Base-by-base conservation (phyloP, 352 stramenopile genomes). In the Phytophthora colocasiae region DNA sequence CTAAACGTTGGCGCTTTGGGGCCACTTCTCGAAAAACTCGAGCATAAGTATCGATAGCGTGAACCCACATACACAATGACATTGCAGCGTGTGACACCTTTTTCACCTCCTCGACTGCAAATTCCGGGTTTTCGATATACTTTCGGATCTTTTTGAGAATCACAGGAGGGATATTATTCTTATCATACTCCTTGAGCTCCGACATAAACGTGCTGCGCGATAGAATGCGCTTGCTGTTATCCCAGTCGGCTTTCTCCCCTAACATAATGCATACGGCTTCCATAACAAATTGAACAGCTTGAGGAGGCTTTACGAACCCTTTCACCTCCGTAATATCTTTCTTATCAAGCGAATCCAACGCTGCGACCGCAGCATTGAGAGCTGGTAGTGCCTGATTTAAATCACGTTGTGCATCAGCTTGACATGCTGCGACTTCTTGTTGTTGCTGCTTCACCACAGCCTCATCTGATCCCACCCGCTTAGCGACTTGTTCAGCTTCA, bases 61-160 rank as follows among this genome's bases (percentile, higher is more conserved):
- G 85, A 15, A 95, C 84, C 87, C 87, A 97, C 87, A 95, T 96
- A 27, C 89, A 96, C 26, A 97, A 57, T n/a, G 83, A 92, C 78
- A 90, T 90, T 2, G 88, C 88, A 0, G 89, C 89, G 15, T 73
- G 69, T 6, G 84, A 95, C 5, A 94, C 86, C 52, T 96, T 93
- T 61, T 84, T 91, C 2, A 95, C 85, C 65, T 93, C 86, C 15
- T 95, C 85, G 10, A 95, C 78, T 1, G 83, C 78, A 57, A 96
- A 95, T 17, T 95, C 88, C 1, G 87, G 85, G 46, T 85, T 91
- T 1, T 95, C 81, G 27, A 96, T 92, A 38, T 96, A 96, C 72
- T 87, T 90, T 4, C 82, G 85, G 10, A 96, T 73, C 27, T 65
- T 79, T 46, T 92, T 95, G n/a, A 94, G 72, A n/a, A 80, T 81